Conservation (phyloP, 1,139 yeast species). For the Debaryomyces subglobosus region DNA sequence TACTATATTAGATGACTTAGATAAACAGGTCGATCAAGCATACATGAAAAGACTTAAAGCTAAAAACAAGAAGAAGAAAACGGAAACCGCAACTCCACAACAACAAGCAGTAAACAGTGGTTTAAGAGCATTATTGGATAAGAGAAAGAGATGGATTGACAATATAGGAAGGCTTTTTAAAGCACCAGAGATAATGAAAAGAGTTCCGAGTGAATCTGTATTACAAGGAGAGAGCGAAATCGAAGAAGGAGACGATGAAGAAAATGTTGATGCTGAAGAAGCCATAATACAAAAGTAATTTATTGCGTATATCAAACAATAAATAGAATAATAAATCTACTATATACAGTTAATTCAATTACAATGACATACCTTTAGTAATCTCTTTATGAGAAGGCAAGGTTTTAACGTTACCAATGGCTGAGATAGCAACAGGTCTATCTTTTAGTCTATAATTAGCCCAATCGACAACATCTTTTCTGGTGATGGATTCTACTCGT, state of each 20-base stretch:
- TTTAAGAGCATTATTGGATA: conserved; percentile 76
- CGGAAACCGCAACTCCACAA: conserved; percentile 40
- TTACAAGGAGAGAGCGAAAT: conserved; percentile 43
- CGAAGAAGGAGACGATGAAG: conserved; percentile 47
- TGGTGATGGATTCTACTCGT: conserved; percentile 77
- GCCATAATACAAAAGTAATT: conserved; percentile 18
- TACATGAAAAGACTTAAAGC: conserved; percentile 82
- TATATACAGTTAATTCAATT: conserved; percentile 9
- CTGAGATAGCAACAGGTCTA: conserved; percentile 87
- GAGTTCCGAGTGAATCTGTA: conserved; percentile 70
- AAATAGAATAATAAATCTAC: conserved; percentile 8
- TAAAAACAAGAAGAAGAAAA: conserved; percentile 80
- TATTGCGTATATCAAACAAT: conserved; percentile 8
- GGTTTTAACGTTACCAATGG: conserved; percentile 76
- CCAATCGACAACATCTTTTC: conserved; percentile 83
- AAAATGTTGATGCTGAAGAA: conserved; percentile 45
- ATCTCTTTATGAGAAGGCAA: conserved; percentile 63
- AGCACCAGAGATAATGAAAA: conserved; percentile 68
- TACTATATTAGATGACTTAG: conserved; percentile 88
- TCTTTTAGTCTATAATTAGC: conserved; percentile 79
- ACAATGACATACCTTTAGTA: conserved; percentile 37
- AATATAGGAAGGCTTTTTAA: conserved; percentile 85
- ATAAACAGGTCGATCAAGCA: conserved; percentile 95
- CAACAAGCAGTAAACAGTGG: conserved; percentile 73
- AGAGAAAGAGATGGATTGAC: conserved; percentile 84